These are phyloP conservation scores for Panicum miliaceum DNA, from an alignment of 176 grass and related monocot genomes.

Conservation along the genomic window DNA sequence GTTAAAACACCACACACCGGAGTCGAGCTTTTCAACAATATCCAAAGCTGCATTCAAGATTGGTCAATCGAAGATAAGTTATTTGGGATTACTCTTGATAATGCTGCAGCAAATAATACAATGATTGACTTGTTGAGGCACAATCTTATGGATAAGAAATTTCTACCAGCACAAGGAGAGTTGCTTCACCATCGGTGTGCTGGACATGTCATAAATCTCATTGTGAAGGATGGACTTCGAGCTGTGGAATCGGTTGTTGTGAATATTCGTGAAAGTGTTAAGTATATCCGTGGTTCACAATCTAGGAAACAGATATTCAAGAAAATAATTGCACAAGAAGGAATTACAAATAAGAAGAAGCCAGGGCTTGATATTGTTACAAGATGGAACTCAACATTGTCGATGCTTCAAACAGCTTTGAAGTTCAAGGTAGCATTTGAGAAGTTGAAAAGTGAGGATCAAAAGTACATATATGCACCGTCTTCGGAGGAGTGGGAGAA, in stretches of 20 bases:
- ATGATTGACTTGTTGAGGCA: too few species aligned
- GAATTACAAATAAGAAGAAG: not conserved
- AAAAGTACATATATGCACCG: not conserved
- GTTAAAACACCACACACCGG: too few species aligned
- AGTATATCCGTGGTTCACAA: not conserved
- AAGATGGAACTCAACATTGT: not conserved
- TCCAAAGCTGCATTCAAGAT: too few species aligned
- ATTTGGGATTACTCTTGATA: too few species aligned
- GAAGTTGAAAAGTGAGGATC: not conserved
- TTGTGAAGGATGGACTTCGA: not conserved
- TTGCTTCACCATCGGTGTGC: constrained; percentile 11
- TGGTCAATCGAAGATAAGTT: too few species aligned
- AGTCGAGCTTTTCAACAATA: too few species aligned
- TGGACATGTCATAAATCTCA: not conserved
- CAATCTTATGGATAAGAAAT: too few species aligned
- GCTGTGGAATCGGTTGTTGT: not conserved
- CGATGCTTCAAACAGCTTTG: not conserved
- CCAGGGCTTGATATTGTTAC: not conserved
- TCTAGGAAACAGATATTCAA: not conserved
- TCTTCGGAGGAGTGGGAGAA: not conserved
- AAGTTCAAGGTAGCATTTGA: not conserved
- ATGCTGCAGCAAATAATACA: too few species aligned
- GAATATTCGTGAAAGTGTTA: constrained; percentile 1
- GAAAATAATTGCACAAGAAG: not conserved
- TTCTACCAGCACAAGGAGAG: too few species aligned